phyloP scores from a whole-genome alignment of 352 stramenopile genomes.

The Phytophthora palmivora region DNA sequence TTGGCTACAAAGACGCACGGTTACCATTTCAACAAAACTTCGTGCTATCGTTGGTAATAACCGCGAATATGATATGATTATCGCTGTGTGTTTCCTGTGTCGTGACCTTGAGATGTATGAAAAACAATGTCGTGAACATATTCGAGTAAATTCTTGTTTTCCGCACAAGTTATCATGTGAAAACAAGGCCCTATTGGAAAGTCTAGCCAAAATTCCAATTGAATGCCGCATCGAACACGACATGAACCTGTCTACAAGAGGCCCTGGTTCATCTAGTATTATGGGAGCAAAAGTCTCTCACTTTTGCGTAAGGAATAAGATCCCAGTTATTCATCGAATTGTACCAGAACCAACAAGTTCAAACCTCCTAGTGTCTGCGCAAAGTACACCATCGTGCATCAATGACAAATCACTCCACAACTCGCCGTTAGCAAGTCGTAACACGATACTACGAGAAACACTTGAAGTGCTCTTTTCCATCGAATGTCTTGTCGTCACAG shows the following conservation, averaged over 20 bases:
- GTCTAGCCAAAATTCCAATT: neutral
- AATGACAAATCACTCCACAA: neutral
- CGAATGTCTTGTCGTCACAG: slow-evolving; percentile 36
- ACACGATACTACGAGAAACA: slow-evolving; percentile 3
- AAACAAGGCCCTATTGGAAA: slow-evolving; percentile 3
- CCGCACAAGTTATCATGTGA: neutral
- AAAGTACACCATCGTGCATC: neutral
- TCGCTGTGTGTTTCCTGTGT: neutral
- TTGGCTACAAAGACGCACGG: neutral
- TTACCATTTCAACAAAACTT: neutral
- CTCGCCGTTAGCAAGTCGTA: neutral
- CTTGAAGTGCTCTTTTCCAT: slow-evolving; percentile 22
- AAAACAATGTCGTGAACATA: slow-evolving; percentile 1
- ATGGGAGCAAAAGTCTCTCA: neutral
- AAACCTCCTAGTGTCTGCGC: neutral
- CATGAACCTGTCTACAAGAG: neutral
- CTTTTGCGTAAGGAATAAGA: neutral
- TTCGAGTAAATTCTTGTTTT: slow-evolving; percentile 5
- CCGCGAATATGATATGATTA: neutral
- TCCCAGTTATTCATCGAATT: neutral
- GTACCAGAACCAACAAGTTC: neutral
- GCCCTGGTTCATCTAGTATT: neutral
- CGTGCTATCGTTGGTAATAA: neutral
- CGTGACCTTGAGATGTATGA: neutral
- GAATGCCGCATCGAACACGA: neutral